Base-by-base conservation (phyloP, 139 green algal genomes). In the Zygnema cylindricum region DNA sequence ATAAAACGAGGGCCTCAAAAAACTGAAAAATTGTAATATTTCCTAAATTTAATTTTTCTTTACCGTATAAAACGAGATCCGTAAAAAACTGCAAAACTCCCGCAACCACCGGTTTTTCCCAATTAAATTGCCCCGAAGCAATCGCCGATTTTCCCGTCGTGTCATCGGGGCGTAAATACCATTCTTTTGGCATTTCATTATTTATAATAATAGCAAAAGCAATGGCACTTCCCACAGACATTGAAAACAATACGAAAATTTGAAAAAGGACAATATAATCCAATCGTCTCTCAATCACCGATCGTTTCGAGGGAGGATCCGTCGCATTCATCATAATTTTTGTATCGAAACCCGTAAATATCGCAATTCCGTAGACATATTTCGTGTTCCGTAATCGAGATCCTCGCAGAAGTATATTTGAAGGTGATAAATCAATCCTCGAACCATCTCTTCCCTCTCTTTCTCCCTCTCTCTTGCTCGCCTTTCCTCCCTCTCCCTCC, bases 281-380 rank as follows among this genome's bases (percentile, higher is more conserved):
- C 1, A 94, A 85, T 35, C 55, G 39, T 21, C 41, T 63, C 55
- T 94, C 91, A 25, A 94, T 54, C 49, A 82, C 42, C 54, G 35
- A 82, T 33, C 91, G 86, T 92, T 98, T 98, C 54, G 93, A 92
- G 1, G 95, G 95, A 25, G 95, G 92, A n/a, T 91, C 89, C 38
- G 90, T 93, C 1, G 94, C 90, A 87, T 98, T 98, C 93, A 94
- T 94, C 88, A 96, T 95, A 16, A 94, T 84, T 42, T 97, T 95
- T n/a, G 95, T 96, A 73, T 98, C 95, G 33, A 85, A 85, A 86
- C 97, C 97, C 25, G 97, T 96, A 91, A 98, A 99, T 32, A 99
- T 92, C 22, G 98, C 96, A 39, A 96, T 69, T 0, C 92, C 93
- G 43, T 95, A 90, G 2, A 97, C 89, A 86, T 86, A 95, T 73